phyloP scores from a whole-genome alignment of 495 filamentous ascomycete species.

The Extremus antarcticus region DNA sequence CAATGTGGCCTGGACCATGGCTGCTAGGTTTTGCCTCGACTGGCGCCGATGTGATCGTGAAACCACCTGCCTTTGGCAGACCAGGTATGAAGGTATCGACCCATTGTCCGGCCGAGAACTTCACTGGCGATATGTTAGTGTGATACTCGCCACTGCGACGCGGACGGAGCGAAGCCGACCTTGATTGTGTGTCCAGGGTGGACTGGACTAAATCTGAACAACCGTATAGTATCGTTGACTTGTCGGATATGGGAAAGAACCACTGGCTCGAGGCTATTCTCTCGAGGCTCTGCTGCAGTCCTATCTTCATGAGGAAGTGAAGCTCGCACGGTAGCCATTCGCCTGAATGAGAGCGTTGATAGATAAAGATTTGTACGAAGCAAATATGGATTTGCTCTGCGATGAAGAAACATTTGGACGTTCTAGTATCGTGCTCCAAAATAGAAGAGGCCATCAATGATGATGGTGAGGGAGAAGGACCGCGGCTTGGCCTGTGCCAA shows the following conservation, averaged over 20 bases:
- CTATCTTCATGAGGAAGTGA: conserved; percentile 21
- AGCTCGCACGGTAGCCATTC: conserved; percentile 18
- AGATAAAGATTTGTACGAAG: too few relatives aligned
- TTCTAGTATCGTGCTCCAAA: too few relatives aligned
- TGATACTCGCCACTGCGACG: conserved; percentile 20
- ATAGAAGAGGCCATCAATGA: too few relatives aligned
- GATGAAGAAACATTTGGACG: neutral
- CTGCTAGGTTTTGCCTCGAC: conserved; percentile 19
- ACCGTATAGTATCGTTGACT: conserved; percentile 17
- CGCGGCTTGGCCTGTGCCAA: too few relatives aligned
- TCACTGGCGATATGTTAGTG: conserved; percentile 44
- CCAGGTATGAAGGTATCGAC: conserved; percentile 67
- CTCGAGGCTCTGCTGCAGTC: conserved; percentile 19
- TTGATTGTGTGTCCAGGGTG: conserved; percentile 16
- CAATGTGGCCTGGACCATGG: conserved; percentile 42
- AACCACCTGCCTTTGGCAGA: conserved; percentile 61
- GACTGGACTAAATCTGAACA: conserved; percentile 16
- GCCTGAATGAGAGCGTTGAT: too few relatives aligned
- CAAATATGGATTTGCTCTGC: too few relatives aligned
- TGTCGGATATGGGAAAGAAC: conserved; percentile 17
- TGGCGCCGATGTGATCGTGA: conserved; percentile 76
- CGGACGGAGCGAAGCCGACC: conserved; percentile 7
- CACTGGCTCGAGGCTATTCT: conserved; percentile 18
- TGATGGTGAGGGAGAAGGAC: too few relatives aligned
- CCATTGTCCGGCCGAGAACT: conserved; percentile 86